Percentiles rank a stretch among this genome's conserved stretches.
These are phyloP conservation scores for Selenicereus undatus DNA, from an alignment of 148 eudicot genomes.

Conservation along the genomic window DNA sequence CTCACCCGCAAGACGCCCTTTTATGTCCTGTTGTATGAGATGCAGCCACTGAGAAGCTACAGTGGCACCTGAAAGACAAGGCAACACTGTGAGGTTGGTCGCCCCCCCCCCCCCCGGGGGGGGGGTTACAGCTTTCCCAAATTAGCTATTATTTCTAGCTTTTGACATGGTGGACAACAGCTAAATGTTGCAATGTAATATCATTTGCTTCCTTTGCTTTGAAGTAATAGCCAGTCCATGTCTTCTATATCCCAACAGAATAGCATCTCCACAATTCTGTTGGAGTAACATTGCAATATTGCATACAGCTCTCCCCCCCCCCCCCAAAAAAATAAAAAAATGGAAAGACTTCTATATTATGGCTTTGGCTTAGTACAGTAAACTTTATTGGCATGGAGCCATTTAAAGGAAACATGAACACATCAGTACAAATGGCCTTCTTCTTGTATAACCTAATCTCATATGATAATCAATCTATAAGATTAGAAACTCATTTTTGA, in stretches of 20 bases:
- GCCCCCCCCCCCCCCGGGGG: background rate
- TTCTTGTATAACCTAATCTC: background rate
- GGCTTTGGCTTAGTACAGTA: no score
- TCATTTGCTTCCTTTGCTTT: background rate
- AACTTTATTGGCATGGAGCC: background rate
- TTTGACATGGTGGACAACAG: background rate
- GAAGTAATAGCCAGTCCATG: background rate
- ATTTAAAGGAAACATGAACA: background rate
- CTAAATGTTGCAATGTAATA: background rate
- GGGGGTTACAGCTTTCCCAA: no score
- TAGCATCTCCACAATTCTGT: background rate
- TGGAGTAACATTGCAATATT: background rate
- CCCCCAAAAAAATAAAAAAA: background rate
- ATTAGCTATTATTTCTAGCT: background rate
- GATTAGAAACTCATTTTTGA: background rate
- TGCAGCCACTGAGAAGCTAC: slow-evolving; percentile 92
- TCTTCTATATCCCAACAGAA: background rate
- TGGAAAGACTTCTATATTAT: no score
- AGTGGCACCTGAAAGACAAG: slow-evolving; percentile 63
- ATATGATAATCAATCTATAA: background rate
- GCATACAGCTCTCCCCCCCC: background rate
- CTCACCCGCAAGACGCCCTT: slow-evolving; percentile 79
- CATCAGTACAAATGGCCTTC: background rate
- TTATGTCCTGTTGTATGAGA: slow-evolving; percentile 78
- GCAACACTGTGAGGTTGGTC: background rate